Base-by-base conservation (phyloP, 345 rosid genomes). In the Eucalyptus marginata region DNA sequence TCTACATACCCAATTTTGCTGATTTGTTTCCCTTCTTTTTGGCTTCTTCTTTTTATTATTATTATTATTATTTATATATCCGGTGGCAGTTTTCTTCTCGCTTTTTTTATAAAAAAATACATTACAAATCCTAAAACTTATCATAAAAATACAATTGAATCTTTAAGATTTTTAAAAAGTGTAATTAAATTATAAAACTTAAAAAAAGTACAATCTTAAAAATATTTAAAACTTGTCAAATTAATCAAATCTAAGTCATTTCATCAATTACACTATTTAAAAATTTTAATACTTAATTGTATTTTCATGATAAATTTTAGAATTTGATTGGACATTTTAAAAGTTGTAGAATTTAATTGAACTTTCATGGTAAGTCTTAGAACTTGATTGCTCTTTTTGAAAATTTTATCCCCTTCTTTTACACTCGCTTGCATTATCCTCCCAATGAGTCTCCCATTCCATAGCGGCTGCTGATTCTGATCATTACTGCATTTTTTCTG, bases 331-430 rank as follows among this genome's bases (percentile, higher is more conserved):
- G 4, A 7, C 4, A 52, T 18, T 52, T 52, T 52, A 7, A 52
- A 52, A 52, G 1, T 18, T 52, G 18, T 18, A 51, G 3, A 52
- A 17, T 3, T 51, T 8, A 17, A 7, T 17, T 7, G 0, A 51
- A 51, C 3, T 51, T 51, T 6, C 8, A 1, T 51, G 6, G 6
- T 51, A 16, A 51, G 2, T 51, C 17, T 51, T 51, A 51, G 0
- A 52, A 52, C 2, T 18, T 18, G 0, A 52, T 1, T 52, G 18
- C 9, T n/a, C n/a, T n/a, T n/a, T n/a, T n/a, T n/a, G n/a, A n/a
- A n/a, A n/a, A n/a, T n/a, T n/a, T n/a, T n/a, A n/a, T n/a, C n/a
- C 6, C 6, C 2, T 10, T 25, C 5, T 58, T 25, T 58, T 2
- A 49, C 31, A 27, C 13, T 4, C 3, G 5, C 17, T 66, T 66